Conservation (phyloP, 306 rosid genomes). For the Senna siamea region DNA sequence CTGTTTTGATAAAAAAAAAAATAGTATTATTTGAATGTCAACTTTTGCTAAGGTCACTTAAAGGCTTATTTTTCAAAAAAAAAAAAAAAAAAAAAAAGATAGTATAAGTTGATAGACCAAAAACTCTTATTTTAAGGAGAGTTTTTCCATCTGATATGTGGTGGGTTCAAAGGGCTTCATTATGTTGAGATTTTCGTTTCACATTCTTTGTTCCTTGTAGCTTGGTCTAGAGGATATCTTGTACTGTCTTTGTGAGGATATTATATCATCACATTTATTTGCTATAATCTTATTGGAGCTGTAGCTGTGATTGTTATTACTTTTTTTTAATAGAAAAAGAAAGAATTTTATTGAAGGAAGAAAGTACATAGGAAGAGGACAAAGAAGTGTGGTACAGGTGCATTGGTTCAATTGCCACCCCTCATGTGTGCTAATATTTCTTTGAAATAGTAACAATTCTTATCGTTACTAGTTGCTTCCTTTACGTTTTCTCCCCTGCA, state of each 20-base stretch:
- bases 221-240: background rate
- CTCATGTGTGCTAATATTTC: background rate
- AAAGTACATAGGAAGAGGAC: too few relatives aligned
- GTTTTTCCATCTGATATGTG: background rate
- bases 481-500: background rate
- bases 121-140: background rate
- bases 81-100: too few relatives aligned
- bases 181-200: background rate
- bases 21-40: too few relatives aligned
- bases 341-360: too few relatives aligned
- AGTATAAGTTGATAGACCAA: background rate
- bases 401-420: constrained; percentile 2
- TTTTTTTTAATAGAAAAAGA: too few relatives aligned
- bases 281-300: background rate
- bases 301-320: background rate
- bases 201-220: background rate
- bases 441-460: constrained; percentile 6
- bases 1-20: too few relatives aligned
- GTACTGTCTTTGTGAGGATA: background rate
- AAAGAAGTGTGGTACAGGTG: too few relatives aligned
- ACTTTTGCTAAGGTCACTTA: too few relatives aligned
- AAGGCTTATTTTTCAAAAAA: too few relatives aligned
- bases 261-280: background rate
- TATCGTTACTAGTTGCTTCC: background rate
- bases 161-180: background rate